phyloP scores from a whole-genome alignment of 768 basidiomycete genomes.

The Clitopilus passeckerianus region DNA sequence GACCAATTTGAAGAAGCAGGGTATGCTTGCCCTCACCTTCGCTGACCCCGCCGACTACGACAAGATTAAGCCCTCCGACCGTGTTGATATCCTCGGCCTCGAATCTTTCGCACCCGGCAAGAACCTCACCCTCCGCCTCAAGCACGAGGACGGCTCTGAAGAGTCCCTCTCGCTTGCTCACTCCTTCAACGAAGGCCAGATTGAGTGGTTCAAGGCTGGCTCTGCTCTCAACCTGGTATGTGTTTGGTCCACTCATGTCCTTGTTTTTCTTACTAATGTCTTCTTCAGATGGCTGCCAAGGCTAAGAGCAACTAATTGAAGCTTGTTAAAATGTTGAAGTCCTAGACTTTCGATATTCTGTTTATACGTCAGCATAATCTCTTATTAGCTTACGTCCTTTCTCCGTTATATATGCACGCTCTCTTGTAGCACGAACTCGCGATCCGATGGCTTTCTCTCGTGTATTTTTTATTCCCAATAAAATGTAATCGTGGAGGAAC shows the following conservation, averaged over 20 bases:
- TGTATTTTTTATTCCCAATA: neutral
- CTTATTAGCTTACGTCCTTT: neutral
- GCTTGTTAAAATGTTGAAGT: neutral
- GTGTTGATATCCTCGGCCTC: slow-evolving; percentile 84
- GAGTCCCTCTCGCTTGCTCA: slow-evolving; percentile 81
- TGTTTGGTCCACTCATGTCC: slow-evolving; percentile 3
- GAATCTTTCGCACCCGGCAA: slow-evolving; percentile 88
- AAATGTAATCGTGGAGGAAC: neutral
- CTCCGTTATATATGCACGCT: neutral
- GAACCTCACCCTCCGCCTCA: slow-evolving; percentile 77
- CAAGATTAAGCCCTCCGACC: slow-evolving; percentile 82
- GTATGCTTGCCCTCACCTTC: slow-evolving; percentile 96
- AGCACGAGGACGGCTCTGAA: slow-evolving; percentile 76
- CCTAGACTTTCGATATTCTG: neutral
- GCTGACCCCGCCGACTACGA: slow-evolving; percentile 92
- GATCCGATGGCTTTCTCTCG: neutral
- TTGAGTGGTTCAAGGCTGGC: slow-evolving; percentile 98
- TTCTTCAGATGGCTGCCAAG: slow-evolving; percentile 59
- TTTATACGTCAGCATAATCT: neutral
- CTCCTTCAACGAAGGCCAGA: slow-evolving; percentile 96
- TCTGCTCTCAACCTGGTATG: slow-evolving; percentile 85
- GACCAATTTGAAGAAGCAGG: slow-evolving; percentile 99
- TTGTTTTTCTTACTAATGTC: slow-evolving; percentile 6
- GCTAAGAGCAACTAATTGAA: slow-evolving; percentile 34
- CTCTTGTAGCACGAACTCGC: neutral